Evolutionary conservation across 148 eudicot genomes (phyloP), one percentile per base, ranked within the genome.

Genomic region (Rhododendron williamsianum): DNA sequence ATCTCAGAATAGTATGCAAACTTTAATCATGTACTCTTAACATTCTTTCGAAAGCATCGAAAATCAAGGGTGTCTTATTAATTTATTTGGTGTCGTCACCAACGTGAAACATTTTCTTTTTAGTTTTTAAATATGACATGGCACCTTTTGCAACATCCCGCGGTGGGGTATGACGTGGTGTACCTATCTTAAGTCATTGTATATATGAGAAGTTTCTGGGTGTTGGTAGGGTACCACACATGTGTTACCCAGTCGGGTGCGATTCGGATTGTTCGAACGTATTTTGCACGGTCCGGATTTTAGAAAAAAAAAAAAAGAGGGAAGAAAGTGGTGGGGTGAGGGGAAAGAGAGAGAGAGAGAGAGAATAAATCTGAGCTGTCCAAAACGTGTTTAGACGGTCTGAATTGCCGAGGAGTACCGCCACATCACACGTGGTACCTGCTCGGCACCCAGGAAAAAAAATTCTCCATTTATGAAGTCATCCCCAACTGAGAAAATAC

Each of bases 111-210:
- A 13, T 15, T 52, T 80, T 13, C 19, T 30, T 45, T 45, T 15
- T 27, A 27, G 33, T 25, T 46, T 71, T 19, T 4, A 69, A 71
- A 35, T 43, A 19, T 82, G 77, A 82, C 58, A 18, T 45, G 84
- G 38, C 51, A 5, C 49, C 7, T 38, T 48, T 63, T 65, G 41
- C 41, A 48, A 69, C 2, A 27, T 80, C 43, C 38, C 12, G 33
- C 65, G 67, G 67, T 87, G 85, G 83, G n/a, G 30, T 8, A 48
- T 87, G 90, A 89, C 69, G 78, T 81, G 91, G 86, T 88, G 83
- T 86, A 9, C 85, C 87, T 87, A 88, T 83, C 90, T 79, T 72
- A 84, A 89, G 69, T 80, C 67, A 83, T 30, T 0, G 30, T 58
- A 30, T 41, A 41, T 5, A 41, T 41, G 45, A 41, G 45, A 41